Evolutionary conservation across 345 rosid species (phyloP), one percentile per base, ranked within the genome.

Genomic region (Pistacia atlantica): DNA sequence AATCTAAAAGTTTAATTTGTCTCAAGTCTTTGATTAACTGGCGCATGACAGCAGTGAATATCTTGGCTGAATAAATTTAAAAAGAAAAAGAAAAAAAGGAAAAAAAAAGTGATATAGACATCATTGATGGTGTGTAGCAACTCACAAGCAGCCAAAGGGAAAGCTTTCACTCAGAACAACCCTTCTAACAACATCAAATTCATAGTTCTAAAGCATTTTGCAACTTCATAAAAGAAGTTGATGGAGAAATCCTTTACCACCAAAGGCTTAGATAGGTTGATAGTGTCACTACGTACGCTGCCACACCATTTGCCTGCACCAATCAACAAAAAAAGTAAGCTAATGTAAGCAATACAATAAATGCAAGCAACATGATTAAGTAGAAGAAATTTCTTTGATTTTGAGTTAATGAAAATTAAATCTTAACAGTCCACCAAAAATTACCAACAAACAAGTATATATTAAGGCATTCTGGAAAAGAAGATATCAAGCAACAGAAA

Each of bases 181-280:
- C 48, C 58, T 38, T 52, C 25, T 14, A 4, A 54, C 11, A 51
- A 69, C 18, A 69, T 8, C 25, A 58, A 66, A 69, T 16, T 49
- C 25, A 22, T 22, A 22, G 25, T 22, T 22, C 25, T 22, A 22
- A 22, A 22, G 25, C 25, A 22, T 22, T 22, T 22, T 22, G 25
- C 25, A 22, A 22, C 25, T 22, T 22, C 25, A 22, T 22, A 65
- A 68, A 63, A 67, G 46, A 79, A 18, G 59, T 48, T 17, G 38
- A 78, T 54, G 72, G 59, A 77, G 56, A 70, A 68, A 54, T 61
- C 71, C 75, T 94, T 91, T 84, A 96, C 99, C 99, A 89, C 99
- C 99, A 96, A 74, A 96, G 91, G 81, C 94, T 84, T 54, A 92
- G 76, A 85, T 96, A 96, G 69, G 94, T 88, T 59, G 84, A 74